Evolutionary conservation across 1,284 basidiomycete genomes (phyloP), one percentile per base, ranked within the genome.

Genomic region (Taiwanofungus camphoratus): DNA sequence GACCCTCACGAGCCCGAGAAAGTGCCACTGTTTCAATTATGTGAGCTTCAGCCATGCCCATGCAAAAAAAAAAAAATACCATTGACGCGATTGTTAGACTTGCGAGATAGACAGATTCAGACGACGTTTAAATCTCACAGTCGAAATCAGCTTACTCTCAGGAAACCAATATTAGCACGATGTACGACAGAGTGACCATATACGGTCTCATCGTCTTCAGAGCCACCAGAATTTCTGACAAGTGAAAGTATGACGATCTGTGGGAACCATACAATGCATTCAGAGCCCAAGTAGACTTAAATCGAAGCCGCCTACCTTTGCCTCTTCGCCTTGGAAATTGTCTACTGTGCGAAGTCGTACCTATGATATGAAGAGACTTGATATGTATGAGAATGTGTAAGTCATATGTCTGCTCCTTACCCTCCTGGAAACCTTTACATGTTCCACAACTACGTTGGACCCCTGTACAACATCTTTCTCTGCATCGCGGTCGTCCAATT

Each of bases 251-350:
- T 83, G 30, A 86, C 68, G 43, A 87, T 73, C 68, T 71, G 30
- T 19, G n/a, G 4, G 18, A 21, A 42, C 22, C 5, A 16, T 29
- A 35, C 11, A 32, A n/a, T 8, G 4, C 2, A 32, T 24, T 8
- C 12, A 22, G 1, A 19, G 12, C 18, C 20, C 22, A 26, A 2
- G 7, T 2, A 13, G 2, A 36, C 21, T 13, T 5, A 16, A 15
- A 16, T n/a, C 22, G n/a, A 2, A 41, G n/a, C n/a, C n/a, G 16
- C 22, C 9, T 27, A 57, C 54, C 54, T 53, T 73, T 1, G 73
- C 79, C 62, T 83, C 82, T 50, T 84, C 77, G 7, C 83, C 85
- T 58, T 89, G 86, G 53, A 77, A 88, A 47, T 82, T 87, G 51
- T 88, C 85, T 1, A 88, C 73, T 1, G 84, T 87, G n/a, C 82